These are phyloP conservation scores for Pachysandra terminalis DNA, from an alignment of 164 flowering plant genomes.

Conservation along the genomic window DNA sequence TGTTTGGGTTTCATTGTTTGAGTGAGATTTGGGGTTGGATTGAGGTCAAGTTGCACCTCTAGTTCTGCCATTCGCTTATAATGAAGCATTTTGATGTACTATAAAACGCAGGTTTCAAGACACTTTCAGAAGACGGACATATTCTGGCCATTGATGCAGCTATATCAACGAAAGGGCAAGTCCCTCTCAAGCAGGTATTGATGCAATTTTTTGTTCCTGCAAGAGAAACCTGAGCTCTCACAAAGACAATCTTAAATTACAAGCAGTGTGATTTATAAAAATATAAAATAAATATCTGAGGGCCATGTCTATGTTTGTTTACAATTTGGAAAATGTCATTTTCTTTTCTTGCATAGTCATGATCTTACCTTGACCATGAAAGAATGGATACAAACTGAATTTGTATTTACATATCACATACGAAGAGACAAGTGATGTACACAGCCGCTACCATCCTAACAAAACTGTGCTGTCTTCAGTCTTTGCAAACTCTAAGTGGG, in stretches of 20 bases:
- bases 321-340: too few relatives aligned
- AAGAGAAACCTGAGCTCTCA: slow-evolving; percentile 32
- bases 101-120: slow-evolving; percentile 41
- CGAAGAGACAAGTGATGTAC: not conserved
- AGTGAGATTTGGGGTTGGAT: too few relatives aligned
- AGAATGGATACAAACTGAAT: slow-evolving; percentile 32
- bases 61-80: too few relatives aligned
- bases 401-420: slow-evolving; percentile 34
- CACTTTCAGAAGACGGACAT: slow-evolving; percentile 72
- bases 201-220: slow-evolving; percentile 6
- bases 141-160: slow-evolving; percentile 81
- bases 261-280: too few relatives aligned
- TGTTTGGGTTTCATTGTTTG: too few relatives aligned
- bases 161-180: slow-evolving; percentile 41
- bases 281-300: too few relatives aligned
- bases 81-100: too few relatives aligned
- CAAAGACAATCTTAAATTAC: too few relatives aligned
- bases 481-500: too few relatives aligned
- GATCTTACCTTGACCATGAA: slow-evolving; percentile 19
- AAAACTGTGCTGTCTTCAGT: too few relatives aligned
- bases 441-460: slow-evolving; percentile 38
- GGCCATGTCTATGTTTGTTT: too few relatives aligned
- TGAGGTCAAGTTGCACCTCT: too few relatives aligned
- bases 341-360: not conserved
- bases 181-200: slow-evolving; percentile 30